Evolutionary conservation across 345 rosid species (phyloP).

Genomic region (Acer negundo): DNA sequence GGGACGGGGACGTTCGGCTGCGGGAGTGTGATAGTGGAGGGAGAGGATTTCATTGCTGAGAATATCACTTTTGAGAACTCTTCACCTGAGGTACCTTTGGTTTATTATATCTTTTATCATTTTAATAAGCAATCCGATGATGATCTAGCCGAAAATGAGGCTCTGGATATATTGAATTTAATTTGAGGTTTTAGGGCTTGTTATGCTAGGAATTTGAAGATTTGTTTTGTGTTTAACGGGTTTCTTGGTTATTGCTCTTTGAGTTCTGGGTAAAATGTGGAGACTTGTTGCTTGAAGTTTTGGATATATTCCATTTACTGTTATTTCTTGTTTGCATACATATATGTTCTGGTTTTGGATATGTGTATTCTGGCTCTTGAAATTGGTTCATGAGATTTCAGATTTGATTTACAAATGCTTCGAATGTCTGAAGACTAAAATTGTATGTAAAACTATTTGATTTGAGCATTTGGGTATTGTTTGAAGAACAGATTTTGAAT

Average conservation of each 20-base stretch:
- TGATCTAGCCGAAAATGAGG: neutral
- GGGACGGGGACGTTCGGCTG: conserved; percentile 95
- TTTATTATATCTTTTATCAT: neutral
- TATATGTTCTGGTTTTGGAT: neutral
- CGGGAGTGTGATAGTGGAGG: conserved; percentile 90
- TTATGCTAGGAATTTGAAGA: too few species aligned
- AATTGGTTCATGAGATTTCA: neutral
- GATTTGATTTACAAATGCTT: neutral
- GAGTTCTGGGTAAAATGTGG: neutral
- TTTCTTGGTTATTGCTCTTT: neutral
- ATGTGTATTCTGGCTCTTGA: neutral
- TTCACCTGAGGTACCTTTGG: conserved; percentile 63
- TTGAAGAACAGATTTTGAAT: neutral
- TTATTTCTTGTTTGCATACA: neutral
- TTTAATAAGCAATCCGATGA: neutral
- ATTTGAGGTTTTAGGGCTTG: neutral
- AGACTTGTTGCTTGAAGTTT: neutral
- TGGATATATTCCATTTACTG: neutral
- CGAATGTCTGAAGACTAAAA: neutral
- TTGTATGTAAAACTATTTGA: neutral
- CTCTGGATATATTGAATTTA: neutral
- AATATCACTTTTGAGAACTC: conserved; percentile 96
- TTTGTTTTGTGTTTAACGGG: neutral
- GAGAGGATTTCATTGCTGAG: conserved; percentile 95
- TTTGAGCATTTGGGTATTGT: conserved; percentile 1